Percentiles rank a stretch among this genome's conserved stretches.
Evolutionary conservation across 2,329 filamentous ascomycete genomes (phyloP).

Genomic region (Fusarium palustre): DNA sequence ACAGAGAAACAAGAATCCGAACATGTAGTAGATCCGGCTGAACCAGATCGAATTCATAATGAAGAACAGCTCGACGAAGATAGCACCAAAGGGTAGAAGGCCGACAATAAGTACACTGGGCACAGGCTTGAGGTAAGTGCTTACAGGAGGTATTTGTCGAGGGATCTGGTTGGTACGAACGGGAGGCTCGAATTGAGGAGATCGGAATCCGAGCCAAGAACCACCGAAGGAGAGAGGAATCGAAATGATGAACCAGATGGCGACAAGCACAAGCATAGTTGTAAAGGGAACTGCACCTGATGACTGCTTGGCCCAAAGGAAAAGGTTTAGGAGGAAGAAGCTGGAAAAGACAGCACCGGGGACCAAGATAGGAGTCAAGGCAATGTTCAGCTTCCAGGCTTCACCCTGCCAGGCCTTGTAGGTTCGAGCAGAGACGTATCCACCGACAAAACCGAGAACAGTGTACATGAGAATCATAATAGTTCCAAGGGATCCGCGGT

Average conservation of each 20-base stretch:
- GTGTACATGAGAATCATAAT: slow-evolving; percentile 96
- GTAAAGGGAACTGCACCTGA: slow-evolving; percentile 95
- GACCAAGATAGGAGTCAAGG: slow-evolving; percentile 85
- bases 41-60: slow-evolving; percentile 99
- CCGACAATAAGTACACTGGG: slow-evolving; percentile 94
- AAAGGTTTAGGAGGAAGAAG: slow-evolving; percentile 96
- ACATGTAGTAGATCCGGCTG: slow-evolving; percentile 99
- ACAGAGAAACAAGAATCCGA: slow-evolving; percentile 97
- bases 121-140: slow-evolving; percentile 84
- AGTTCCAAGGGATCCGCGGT: slow-evolving; percentile 91
- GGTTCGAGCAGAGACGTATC: slow-evolving; percentile 87
- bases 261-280: slow-evolving; percentile 93
- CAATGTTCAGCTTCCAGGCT: slow-evolving; percentile 93
- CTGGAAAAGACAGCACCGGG: slow-evolving; percentile 85
- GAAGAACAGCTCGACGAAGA: slow-evolving; percentile 98
- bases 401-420: slow-evolving; percentile 96
- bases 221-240: slow-evolving; percentile 90
- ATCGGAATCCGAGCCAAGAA: slow-evolving; percentile 93
- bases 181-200: slow-evolving; percentile 76
- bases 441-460: slow-evolving; percentile 89
- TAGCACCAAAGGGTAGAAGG: slow-evolving; percentile 92
- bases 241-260: slow-evolving; percentile 97
- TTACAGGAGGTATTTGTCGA: slow-evolving; percentile 88
- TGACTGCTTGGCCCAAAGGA: slow-evolving; percentile 93
- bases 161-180: slow-evolving; percentile 98